phyloP scores from a whole-genome alignment of 768 basidiomycete species.

The Neoboletus subvelutipes region DNA sequence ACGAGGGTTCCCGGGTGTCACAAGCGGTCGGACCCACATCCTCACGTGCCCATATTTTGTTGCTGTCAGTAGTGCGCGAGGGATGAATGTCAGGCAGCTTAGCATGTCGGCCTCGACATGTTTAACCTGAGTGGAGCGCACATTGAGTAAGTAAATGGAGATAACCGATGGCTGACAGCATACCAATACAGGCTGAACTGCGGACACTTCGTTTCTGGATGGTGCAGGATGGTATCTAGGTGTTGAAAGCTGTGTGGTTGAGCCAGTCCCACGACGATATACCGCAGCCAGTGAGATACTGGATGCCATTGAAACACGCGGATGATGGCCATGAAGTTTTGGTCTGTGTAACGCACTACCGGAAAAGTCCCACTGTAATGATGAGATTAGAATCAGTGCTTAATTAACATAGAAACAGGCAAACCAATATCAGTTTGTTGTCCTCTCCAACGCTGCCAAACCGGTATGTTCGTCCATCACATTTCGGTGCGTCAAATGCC shows the following conservation, averaged over 20 bases:
- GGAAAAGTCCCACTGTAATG: slow-evolving; percentile 86
- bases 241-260: slow-evolving; percentile 53
- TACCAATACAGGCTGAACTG: slow-evolving; percentile 88
- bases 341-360: slow-evolving; percentile 89
- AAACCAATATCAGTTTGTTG: slow-evolving; percentile 86
- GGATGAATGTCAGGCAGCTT: slow-evolving; percentile 72
- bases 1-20: slow-evolving; percentile 30
- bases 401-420: slow-evolving; percentile 20
- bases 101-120: slow-evolving; percentile 79
- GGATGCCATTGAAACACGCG: slow-evolving; percentile 77
- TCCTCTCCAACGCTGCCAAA: slow-evolving; percentile 98
- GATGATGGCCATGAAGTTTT: slow-evolving; percentile 69
- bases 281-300: slow-evolving; percentile 69
- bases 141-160: background rate
- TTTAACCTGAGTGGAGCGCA: slow-evolving; percentile 55
- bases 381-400: background rate
- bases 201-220: slow-evolving; percentile 84
- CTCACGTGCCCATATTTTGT: slow-evolving; percentile 76
- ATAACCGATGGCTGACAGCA: slow-evolving; percentile 22
- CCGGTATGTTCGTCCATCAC: slow-evolving; percentile 87
- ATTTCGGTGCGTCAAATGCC: slow-evolving; percentile 86
- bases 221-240: slow-evolving; percentile 84
- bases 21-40: slow-evolving; percentile 80
- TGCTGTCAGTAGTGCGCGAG: slow-evolving; percentile 74
- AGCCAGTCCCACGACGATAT: slow-evolving; percentile 57